These are phyloP conservation scores for Erythrophleum ivorense DNA, from an alignment of 331 rosid species.

Conservation along the genomic window DNA sequence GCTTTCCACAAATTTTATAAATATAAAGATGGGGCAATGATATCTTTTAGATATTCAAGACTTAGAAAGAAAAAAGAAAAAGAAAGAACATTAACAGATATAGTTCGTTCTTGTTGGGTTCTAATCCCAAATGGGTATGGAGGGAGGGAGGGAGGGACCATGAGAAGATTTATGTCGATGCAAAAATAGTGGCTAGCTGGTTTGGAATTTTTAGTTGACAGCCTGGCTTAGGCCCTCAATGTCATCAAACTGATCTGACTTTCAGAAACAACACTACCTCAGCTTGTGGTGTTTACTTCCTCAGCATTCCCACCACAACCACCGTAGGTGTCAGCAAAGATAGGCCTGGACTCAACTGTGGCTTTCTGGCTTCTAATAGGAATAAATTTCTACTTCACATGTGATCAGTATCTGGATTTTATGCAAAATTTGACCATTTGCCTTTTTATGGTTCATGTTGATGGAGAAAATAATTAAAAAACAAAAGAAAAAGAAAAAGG, in stretches of 20 bases:
- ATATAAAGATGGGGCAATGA: too few relatives aligned
- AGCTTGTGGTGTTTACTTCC: background rate
- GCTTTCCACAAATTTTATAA: too few relatives aligned
- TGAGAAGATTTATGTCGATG: background rate
- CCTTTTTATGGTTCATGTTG: too few relatives aligned
- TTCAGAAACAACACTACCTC: background rate
- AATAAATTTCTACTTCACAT: background rate
- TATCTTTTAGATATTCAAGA: too few relatives aligned
- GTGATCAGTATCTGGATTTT: too few relatives aligned
- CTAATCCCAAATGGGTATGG: constrained; percentile 2
- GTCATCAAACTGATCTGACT: background rate
- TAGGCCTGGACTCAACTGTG: too few relatives aligned
- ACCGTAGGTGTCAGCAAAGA: too few relatives aligned
- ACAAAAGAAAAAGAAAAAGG: too few relatives aligned
- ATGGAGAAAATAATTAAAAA: too few relatives aligned
- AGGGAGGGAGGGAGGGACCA: constrained; percentile 28
- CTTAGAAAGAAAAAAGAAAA: background rate
- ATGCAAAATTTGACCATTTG: too few relatives aligned
- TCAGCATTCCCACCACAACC: too few relatives aligned
- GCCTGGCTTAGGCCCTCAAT: background rate
- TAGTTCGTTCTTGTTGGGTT: background rate
- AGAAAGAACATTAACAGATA: background rate
- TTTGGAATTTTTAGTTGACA: constrained; percentile 9
- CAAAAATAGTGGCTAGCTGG: background rate
- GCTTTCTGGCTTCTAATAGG: background rate